Evolutionary conservation across 441 rosid species (phyloP).

Genomic region (Jatropha multifida): DNA sequence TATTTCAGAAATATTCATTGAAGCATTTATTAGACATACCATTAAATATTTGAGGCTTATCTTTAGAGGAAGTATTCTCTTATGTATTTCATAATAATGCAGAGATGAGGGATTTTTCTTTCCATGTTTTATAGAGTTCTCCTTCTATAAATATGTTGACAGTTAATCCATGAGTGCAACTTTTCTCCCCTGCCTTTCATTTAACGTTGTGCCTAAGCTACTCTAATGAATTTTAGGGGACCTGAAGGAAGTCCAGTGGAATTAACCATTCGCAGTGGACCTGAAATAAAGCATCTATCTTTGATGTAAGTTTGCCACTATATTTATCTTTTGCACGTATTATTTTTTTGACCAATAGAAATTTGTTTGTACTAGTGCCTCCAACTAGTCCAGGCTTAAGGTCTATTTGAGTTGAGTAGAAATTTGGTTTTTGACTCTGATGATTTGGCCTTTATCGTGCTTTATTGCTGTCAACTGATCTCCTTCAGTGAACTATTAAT

Average conservation of each 20-base stretch:
- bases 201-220: conserved; percentile 13
- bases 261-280: conserved; percentile 71
- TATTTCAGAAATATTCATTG: neutral
- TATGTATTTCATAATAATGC: neutral
- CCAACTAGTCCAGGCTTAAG: neutral
- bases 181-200: too few species aligned
- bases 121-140: neutral
- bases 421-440: neutral
- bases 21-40: neutral
- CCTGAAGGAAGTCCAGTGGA: conserved; percentile 90
- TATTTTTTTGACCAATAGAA: conserved; percentile 6
- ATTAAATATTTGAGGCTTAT: conserved; percentile 6
- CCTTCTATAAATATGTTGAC: neutral
- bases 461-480: neutral
- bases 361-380: neutral
- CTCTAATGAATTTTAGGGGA: conserved; percentile 58
- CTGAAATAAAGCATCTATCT: conserved; percentile 63
- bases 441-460: neutral
- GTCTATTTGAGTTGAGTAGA: neutral
- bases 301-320: conserved; percentile 50
- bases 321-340: neutral
- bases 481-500: neutral
- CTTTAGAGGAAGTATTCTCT: neutral
- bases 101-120: neutral
- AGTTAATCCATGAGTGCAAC: too few species aligned